These are phyloP conservation scores for Linum lewisii DNA, from an alignment of 345 rosid genomes.

Conservation along the genomic window DNA sequence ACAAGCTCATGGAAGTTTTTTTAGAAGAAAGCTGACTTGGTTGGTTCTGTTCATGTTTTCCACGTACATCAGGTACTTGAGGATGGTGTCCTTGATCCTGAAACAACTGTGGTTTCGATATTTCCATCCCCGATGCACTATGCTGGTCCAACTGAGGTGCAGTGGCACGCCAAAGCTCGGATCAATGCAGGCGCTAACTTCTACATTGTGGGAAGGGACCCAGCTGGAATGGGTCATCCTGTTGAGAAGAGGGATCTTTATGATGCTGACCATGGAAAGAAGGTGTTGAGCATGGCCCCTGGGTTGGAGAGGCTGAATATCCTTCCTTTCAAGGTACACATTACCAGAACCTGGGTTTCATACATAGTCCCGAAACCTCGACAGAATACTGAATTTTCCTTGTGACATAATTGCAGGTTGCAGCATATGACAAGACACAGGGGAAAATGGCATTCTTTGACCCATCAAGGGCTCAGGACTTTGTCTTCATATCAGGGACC, in stretches of 20 bases:
- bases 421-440: slow-evolving; percentile 87
- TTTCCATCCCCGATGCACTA: slow-evolving; percentile 99
- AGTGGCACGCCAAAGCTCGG: slow-evolving; percentile 99
- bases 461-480: slow-evolving; percentile 83
- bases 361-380: neutral
- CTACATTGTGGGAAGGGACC: slow-evolving; percentile 98
- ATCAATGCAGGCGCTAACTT: slow-evolving; percentile 98
- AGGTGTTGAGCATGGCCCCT: slow-evolving; percentile 92
- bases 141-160: slow-evolving; percentile 99
- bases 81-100: slow-evolving; percentile 98
- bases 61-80: slow-evolving; percentile 88
- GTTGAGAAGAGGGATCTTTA: slow-evolving; percentile 87
- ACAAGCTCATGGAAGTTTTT: neutral
- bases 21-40: neutral
- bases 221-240: slow-evolving; percentile 98
- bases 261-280: slow-evolving; percentile 98
- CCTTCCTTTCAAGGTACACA: slow-evolving; percentile 84
- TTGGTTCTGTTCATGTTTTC: slow-evolving; percentile 9
- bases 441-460: slow-evolving; percentile 99
- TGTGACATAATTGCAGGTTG: slow-evolving; percentile 43
- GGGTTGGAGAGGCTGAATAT: slow-evolving; percentile 93
- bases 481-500: slow-evolving; percentile 90
- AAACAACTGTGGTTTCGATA: slow-evolving; percentile 90
- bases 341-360: neutral
- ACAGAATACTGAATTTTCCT: neutral